Evolutionary conservation across 352 stramenopile species (phyloP).

Genomic region (Aphanomyces astaci): DNA sequence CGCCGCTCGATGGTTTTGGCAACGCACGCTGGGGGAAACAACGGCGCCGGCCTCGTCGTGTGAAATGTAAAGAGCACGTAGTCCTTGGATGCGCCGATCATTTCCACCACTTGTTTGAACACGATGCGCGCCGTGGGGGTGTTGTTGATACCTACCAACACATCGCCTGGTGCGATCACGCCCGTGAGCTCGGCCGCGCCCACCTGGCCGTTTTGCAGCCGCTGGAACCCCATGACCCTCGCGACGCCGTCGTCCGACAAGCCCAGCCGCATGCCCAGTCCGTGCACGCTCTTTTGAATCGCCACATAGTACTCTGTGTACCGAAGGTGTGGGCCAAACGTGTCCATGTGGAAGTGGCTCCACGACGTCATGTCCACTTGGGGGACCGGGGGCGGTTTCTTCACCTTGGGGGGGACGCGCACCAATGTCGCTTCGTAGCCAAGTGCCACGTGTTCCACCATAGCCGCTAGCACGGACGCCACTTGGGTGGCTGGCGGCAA

Average conservation of each 20-base stretch:
- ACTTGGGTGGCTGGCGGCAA: constrained; percentile 55
- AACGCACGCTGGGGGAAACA: constrained; percentile 52
- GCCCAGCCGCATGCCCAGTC: constrained; percentile 76
- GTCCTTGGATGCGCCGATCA: constrained; percentile 54
- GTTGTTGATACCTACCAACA: constrained; percentile 75
- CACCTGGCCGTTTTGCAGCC: constrained; percentile 56
- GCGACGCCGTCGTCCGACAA: constrained; percentile 46
- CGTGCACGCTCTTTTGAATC: constrained; percentile 51
- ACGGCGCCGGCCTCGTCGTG: constrained; percentile 47
- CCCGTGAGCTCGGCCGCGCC: constrained; percentile 66
- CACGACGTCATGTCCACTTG: constrained; percentile 47
- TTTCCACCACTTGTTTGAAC: constrained; percentile 70
- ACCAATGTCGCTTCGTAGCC: constrained; percentile 55
- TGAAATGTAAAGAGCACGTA: constrained; percentile 81
- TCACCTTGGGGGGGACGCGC: constrained; percentile 28
- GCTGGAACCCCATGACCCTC: constrained; percentile 76
- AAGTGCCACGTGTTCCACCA: constrained; percentile 76
- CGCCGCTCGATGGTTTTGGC: constrained; percentile 50
- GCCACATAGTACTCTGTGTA: constrained; percentile 76
- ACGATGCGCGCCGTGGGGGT: constrained; percentile 39
- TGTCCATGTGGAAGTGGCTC: constrained; percentile 28
- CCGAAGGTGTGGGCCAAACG: constrained; percentile 11
- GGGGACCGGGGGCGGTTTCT: constrained; percentile 41
- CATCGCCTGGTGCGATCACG: constrained; percentile 61
- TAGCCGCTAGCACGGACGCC: constrained; percentile 57